Evolutionary conservation across 179 eudicot genomes (phyloP).

Genomic region (Monotropa hypopitys): DNA sequence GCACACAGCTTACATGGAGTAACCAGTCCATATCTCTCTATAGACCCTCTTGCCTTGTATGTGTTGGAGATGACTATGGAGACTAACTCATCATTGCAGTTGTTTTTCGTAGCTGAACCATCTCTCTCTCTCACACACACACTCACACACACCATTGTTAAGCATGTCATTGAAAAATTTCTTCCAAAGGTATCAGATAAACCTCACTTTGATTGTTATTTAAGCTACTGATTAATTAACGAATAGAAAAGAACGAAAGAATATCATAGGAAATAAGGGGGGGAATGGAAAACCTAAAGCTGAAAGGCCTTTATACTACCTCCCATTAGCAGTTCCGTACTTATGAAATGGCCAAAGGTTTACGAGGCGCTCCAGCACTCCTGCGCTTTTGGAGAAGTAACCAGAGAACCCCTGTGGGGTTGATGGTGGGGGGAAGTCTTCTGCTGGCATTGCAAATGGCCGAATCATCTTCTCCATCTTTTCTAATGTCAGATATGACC

Average conservation of each 20-base stretch:
- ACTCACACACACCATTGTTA: neutral
- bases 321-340: constrained; percentile 41
- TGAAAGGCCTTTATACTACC: constrained; percentile 10
- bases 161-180: neutral
- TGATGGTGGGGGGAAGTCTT: constrained; percentile 79
- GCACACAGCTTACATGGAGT: neutral
- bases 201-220: neutral
- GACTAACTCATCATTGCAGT: neutral
- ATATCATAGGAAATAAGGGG: neutral
- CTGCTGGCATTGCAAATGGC: constrained; percentile 97
- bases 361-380: constrained; percentile 80
- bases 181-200: neutral
- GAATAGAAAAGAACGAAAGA: neutral
- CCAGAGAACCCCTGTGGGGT: constrained; percentile 78
- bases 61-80: neutral
- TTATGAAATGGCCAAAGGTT: constrained; percentile 90
- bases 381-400: constrained; percentile 82
- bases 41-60: neutral
- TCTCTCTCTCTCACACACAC: neutral
- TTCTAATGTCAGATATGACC: constrained; percentile 68
- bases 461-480: constrained; percentile 74
- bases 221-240: neutral
- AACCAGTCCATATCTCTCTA: neutral
- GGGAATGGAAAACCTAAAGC: neutral
- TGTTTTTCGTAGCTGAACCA: neutral